These are phyloP conservation scores for Coemansia sp. DNA, from an alignment of 192 early-diverging fungal genomes.

Conservation along the genomic window DNA sequence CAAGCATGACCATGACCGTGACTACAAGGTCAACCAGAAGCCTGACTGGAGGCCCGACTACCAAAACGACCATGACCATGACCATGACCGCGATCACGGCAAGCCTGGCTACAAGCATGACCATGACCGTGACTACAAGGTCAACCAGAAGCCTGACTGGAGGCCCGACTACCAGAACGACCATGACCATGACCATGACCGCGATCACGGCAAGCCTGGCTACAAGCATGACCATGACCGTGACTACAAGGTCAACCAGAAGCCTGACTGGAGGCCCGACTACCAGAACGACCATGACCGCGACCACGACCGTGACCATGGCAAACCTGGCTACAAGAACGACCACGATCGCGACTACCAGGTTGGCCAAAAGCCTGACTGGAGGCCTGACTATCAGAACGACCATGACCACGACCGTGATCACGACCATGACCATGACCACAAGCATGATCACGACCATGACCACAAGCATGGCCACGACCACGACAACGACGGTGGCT, in stretches of 20 bases:
- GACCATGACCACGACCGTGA: not conserved
- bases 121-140: constrained; percentile 2
- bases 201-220: not conserved
- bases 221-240: constrained; percentile 6
- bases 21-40: constrained; percentile 2
- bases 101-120: not conserved
- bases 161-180: constrained; percentile 1
- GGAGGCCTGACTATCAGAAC: not conserved
- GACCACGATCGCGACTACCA: constrained; percentile 4
- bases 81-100: no score
- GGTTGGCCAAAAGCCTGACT: not conserved
- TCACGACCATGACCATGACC: not conserved
- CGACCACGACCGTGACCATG: not conserved
- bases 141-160: not conserved
- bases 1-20: not conserved
- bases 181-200: not conserved
- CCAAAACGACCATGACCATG: constrained; percentile 7
- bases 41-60: not conserved
- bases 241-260: not conserved
- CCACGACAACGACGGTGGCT: not conserved
- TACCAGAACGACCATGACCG: not conserved
- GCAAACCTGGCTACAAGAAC: not conserved
- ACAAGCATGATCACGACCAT: not conserved
- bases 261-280: not conserved
- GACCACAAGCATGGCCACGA: not conserved